phyloP scores from a whole-genome alignment of 2,329 filamentous ascomycete genomes.

The Phaeosphaeria sp. region DNA sequence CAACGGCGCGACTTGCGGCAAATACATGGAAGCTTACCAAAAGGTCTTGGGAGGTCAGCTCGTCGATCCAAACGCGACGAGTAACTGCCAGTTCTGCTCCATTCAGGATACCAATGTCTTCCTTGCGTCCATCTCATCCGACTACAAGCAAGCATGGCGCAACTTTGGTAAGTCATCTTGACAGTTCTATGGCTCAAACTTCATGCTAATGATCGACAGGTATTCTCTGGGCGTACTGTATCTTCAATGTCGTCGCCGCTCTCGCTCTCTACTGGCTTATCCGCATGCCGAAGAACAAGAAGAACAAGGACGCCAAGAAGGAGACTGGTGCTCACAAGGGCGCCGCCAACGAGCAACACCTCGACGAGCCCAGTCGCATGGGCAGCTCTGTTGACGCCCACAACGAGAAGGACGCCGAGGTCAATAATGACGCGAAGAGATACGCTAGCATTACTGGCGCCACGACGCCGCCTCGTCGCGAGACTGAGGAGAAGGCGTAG shows the following conservation, averaged over 20 bases:
- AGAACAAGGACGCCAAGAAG: slow-evolving; percentile 38
- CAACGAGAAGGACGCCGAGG: not conserved
- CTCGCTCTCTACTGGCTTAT: slow-evolving; percentile 61
- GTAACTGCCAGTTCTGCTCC: slow-evolving; percentile 51
- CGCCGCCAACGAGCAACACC: slow-evolving; percentile 8
- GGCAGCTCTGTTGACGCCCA: not conserved
- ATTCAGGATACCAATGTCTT: slow-evolving; percentile 53
- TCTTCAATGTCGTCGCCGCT: slow-evolving; percentile 59
- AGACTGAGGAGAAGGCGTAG: not conserved
- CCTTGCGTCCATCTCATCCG: slow-evolving; percentile 49
- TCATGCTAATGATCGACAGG: slow-evolving; percentile 2
- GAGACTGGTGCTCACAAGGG: slow-evolving; percentile 5
- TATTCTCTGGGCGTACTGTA: slow-evolving; percentile 59
- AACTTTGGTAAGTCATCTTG: slow-evolving; percentile 54
- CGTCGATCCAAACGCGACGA: slow-evolving; percentile 37
- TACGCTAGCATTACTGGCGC: slow-evolving; percentile 2
- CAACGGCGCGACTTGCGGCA: slow-evolving; percentile 49
- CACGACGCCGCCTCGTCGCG: not conserved
- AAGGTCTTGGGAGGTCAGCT: slow-evolving; percentile 46
- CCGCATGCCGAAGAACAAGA: slow-evolving; percentile 60
- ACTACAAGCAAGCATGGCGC: slow-evolving; percentile 56
- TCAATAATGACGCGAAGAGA: not conserved
- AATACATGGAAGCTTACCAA: slow-evolving; percentile 49
- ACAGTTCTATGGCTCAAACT: not conserved
- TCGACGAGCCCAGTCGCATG: slow-evolving; percentile 11